A percentile compares a stretch with the other conserved stretches of the same genome.
Evolutionary conservation across 2,329 filamentous ascomycete species (phyloP).

Genomic region (Cercospora sp.): DNA sequence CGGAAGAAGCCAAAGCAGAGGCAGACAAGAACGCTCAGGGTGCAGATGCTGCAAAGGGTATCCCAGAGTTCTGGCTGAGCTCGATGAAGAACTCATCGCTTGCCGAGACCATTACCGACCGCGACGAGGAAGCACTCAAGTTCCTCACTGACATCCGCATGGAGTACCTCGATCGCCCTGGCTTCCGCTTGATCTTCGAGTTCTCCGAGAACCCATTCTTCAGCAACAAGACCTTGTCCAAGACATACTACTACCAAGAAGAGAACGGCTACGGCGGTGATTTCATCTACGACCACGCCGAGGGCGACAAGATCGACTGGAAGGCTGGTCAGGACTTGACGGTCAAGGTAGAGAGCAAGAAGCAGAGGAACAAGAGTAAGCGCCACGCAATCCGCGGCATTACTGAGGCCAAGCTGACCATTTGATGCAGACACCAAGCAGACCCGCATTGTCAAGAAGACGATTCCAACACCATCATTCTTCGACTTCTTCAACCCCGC

Average conservation of each 20-base stretch:
- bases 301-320: slow-evolving; percentile 98
- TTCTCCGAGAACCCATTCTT: slow-evolving; percentile 96
- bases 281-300: slow-evolving; percentile 99
- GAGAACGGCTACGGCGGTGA: slow-evolving; percentile 98
- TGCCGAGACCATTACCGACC: slow-evolving; percentile 97
- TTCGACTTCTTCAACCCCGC: slow-evolving; percentile 97
- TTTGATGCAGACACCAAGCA: slow-evolving; percentile 83
- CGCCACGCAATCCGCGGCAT: slow-evolving; percentile 16
- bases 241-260: slow-evolving; percentile 99
- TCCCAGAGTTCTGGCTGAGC: slow-evolving; percentile 98
- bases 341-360: slow-evolving; percentile 95
- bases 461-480: slow-evolving; percentile 97
- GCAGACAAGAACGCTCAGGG: slow-evolving; percentile 59
- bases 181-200: slow-evolving; percentile 97
- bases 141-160: slow-evolving; percentile 90
- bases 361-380: slow-evolving; percentile 99
- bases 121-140: slow-evolving; percentile 91
- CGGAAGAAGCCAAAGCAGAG: slow-evolving; percentile 56
- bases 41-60: slow-evolving; percentile 66
- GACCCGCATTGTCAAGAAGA: slow-evolving; percentile 98
- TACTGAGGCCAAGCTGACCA: slow-evolving; percentile 25
- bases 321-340: slow-evolving; percentile 90
- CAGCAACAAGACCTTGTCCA: slow-evolving; percentile 93
- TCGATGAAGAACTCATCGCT: slow-evolving; percentile 99
- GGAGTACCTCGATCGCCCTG: slow-evolving; percentile 98